Conservation (phyloP, 2,329 filamentous ascomycete genomes). For the Aspergillus hortae region DNA sequence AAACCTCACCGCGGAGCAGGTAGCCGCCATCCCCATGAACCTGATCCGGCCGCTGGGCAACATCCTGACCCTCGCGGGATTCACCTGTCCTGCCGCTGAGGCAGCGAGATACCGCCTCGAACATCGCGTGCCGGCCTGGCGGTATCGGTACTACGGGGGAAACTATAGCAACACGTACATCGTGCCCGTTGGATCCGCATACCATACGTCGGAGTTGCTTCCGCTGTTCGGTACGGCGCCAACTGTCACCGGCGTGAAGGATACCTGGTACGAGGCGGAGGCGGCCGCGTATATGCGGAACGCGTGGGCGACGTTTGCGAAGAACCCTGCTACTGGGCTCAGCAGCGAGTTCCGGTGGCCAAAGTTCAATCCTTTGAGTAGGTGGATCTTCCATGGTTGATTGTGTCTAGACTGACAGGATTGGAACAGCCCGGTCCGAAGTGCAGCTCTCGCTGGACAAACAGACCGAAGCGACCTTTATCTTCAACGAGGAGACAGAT, state of each 20-base stretch:
- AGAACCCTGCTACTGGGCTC: neutral
- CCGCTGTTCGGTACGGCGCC: slow-evolving; percentile 5
- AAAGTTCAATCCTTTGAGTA: neutral
- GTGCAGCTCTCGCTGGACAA: slow-evolving; percentile 2
- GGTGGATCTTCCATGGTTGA: neutral
- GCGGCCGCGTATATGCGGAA: slow-evolving; percentile 5
- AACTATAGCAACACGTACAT: slow-evolving; percentile 2
- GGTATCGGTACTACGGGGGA: slow-evolving; percentile 4
- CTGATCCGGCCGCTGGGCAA: neutral
- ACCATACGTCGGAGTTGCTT: neutral
- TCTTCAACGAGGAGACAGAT: slow-evolving; percentile 4
- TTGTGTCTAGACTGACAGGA: neutral
- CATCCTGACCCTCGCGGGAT: slow-evolving; percentile 1
- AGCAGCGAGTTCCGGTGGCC: slow-evolving; percentile 5
- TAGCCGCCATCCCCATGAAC: slow-evolving; percentile 1
- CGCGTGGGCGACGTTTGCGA: slow-evolving; percentile 4
- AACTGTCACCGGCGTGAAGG: neutral
- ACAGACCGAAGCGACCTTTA: slow-evolving; percentile 3
- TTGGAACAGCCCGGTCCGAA: neutral
- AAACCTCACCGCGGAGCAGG: neutral
- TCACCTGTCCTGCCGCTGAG: neutral
- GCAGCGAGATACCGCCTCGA: neutral
- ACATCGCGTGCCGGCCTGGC: neutral
- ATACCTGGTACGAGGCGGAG: slow-evolving; percentile 1
- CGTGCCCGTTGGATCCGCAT: slow-evolving; percentile 1